A percentile compares a stretch with the other conserved stretches of the same genome.
Evolutionary conservation across 2,329 filamentous ascomycete species (phyloP).

Genomic region (Nemania sp.): DNA sequence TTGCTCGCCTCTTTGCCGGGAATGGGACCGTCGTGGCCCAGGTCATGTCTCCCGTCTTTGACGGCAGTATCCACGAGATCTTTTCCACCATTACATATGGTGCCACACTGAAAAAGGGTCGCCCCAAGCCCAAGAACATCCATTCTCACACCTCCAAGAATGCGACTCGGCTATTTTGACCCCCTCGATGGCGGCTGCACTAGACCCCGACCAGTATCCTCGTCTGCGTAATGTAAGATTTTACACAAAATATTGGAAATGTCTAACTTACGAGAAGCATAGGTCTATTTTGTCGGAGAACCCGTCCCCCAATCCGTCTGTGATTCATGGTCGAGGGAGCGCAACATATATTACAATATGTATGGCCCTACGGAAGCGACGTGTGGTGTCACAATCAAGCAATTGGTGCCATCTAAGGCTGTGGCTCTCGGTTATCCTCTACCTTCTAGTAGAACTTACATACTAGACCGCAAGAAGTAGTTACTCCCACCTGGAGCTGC

Average conservation of each 20-base stretch:
- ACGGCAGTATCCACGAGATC: constrained; percentile 48
- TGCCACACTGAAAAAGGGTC: constrained; percentile 45
- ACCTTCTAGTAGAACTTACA: constrained; percentile 45
- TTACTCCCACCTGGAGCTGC: constrained; percentile 42
- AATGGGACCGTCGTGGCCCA: not conserved
- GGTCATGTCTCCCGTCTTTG: constrained; percentile 45
- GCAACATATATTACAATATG: constrained; percentile 43
- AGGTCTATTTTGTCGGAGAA: constrained; percentile 24
- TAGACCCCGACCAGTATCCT: constrained; percentile 42
- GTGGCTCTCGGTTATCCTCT: constrained; percentile 47
- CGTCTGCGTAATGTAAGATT: constrained; percentile 30
- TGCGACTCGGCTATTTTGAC: constrained; percentile 44
- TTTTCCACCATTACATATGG: constrained; percentile 48
- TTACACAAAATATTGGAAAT: no score
- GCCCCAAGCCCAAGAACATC: no score
- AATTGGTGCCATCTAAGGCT: constrained; percentile 28
- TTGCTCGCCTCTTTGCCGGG: not conserved
- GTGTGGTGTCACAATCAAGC: constrained; percentile 44
- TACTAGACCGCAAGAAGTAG: constrained; percentile 40
- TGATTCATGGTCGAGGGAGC: constrained; percentile 19
- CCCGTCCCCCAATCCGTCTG: constrained; percentile 43
- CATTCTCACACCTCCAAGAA: no score
- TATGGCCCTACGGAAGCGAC: constrained; percentile 51
- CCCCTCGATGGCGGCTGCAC: constrained; percentile 43
- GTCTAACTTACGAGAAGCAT: no score